These are phyloP conservation scores for Hyaloscypha variabilis DNA, from an alignment of 495 filamentous ascomycete genomes.

Conservation along the genomic window DNA sequence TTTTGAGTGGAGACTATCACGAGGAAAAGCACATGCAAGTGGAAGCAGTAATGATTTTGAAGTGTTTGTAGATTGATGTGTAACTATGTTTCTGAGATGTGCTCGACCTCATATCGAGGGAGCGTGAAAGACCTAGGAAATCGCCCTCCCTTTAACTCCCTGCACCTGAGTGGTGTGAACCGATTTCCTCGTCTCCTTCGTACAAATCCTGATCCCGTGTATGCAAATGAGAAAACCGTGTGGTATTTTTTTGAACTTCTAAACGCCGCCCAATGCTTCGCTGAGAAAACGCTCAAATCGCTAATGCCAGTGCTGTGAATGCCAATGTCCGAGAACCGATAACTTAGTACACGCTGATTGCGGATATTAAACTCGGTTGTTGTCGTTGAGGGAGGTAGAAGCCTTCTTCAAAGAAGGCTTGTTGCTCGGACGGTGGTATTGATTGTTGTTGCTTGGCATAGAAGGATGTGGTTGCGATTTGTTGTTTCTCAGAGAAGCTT, in stretches of 20 bases:
- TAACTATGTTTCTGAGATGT: neutral
- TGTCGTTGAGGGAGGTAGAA: constrained; percentile 31
- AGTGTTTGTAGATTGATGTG: constrained; percentile 4
- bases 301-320: constrained; percentile 17
- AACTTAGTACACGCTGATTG: constrained; percentile 35
- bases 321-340: neutral
- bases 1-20: neutral
- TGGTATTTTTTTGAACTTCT: constrained; percentile 21
- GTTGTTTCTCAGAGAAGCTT: constrained; percentile 67
- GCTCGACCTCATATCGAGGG: constrained; percentile 12
- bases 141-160: constrained; percentile 25
- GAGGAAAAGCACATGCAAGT: no score
- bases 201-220: neutral
- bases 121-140: constrained; percentile 12
- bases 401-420: constrained; percentile 33
- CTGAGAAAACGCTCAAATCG: constrained; percentile 25
- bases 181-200: constrained; percentile 9
- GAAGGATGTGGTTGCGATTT: constrained; percentile 31
- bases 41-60: neutral
- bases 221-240: constrained; percentile 8
- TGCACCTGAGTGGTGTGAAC: constrained; percentile 27
- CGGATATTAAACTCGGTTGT: constrained; percentile 27
- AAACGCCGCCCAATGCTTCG: constrained; percentile 15
- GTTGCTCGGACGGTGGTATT: constrained; percentile 29
- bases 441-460: constrained; percentile 27